phyloP scores from a whole-genome alignment of 805 yeast genomes.

The Candida maltosa region DNA sequence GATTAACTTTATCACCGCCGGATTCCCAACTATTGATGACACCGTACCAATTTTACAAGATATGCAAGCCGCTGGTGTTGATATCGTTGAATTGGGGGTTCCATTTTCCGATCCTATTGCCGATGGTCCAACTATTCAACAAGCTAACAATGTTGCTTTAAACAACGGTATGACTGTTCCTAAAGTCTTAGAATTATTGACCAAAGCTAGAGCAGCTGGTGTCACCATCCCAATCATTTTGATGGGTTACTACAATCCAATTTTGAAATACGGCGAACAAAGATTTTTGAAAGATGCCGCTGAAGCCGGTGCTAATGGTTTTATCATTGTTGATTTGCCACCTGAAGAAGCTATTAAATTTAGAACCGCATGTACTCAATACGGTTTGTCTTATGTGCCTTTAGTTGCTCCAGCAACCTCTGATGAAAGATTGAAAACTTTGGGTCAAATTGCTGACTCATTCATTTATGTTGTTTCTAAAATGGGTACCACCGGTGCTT shows the following conservation, averaged over 20 bases:
- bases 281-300: slow-evolving; percentile 75
- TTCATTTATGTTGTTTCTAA: slow-evolving; percentile 94
- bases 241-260: slow-evolving; percentile 98
- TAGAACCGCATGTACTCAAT: slow-evolving; percentile 64
- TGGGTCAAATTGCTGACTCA: slow-evolving; percentile 87
- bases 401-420: slow-evolving; percentile 96
- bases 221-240: slow-evolving; percentile 84
- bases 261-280: slow-evolving; percentile 85
- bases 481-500: slow-evolving; percentile 97
- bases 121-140: slow-evolving; percentile 96
- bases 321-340: slow-evolving; percentile 91
- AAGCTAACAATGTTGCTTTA: slow-evolving; percentile 78
- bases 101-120: slow-evolving; percentile 99
- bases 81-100: slow-evolving; percentile 89
- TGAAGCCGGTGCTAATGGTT: slow-evolving; percentile 91
- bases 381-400: slow-evolving; percentile 83
- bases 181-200: slow-evolving; percentile 67
- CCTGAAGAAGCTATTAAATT: slow-evolving; percentile 95
- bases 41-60: slow-evolving; percentile 84
- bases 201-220: slow-evolving; percentile 75
- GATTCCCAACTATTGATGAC: slow-evolving; percentile 83
- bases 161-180: slow-evolving; percentile 76
- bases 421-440: slow-evolving; percentile 74
- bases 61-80: slow-evolving; percentile 93
- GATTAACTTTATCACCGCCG: slow-evolving; percentile 91